Evolutionary conservation across 768 basidiomycete species (phyloP).

Genomic region (Lactarius tabidus): DNA sequence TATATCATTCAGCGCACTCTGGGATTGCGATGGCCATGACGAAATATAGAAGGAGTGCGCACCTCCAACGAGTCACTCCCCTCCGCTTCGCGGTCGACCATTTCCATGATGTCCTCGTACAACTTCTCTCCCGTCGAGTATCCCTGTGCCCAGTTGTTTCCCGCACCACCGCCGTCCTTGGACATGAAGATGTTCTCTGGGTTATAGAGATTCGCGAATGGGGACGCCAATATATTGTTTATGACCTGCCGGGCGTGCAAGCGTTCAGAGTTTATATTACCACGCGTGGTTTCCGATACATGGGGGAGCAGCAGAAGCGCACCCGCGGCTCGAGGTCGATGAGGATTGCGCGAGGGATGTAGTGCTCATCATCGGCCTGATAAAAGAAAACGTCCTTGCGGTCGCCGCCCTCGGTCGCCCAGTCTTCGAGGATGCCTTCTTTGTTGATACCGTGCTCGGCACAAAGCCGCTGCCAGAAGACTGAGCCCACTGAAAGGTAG

Average conservation of each 20-base stretch:
- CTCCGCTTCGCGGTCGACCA: constrained; percentile 97
- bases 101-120: constrained; percentile 97
- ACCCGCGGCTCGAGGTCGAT: constrained; percentile 96
- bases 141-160: constrained; percentile 98
- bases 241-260: constrained; percentile 63
- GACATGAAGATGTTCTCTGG: constrained; percentile 97
- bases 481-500: constrained; percentile 73
- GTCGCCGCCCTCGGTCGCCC: constrained; percentile 93
- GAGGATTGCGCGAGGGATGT: constrained; percentile 94
- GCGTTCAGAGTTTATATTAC: constrained; percentile 12
- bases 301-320: constrained; percentile 31
- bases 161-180: constrained; percentile 97
- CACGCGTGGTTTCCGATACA: neutral
- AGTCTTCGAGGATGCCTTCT: constrained; percentile 94
- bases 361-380: constrained; percentile 99
- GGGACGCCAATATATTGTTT: constrained; percentile 86
- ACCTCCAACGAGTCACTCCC: constrained; percentile 97
- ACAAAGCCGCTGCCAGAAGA: constrained; percentile 98
- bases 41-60: constrained; percentile 24
- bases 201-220: constrained; percentile 90
- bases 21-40: neutral
- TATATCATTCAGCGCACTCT: neutral
- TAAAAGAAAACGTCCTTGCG: constrained; percentile 99
- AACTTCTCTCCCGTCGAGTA: constrained; percentile 85
- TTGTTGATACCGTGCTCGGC: constrained; percentile 97